Evolutionary conservation across 1,284 basidiomycete genomes (phyloP).

Genomic region (Ceratobasidium sp.): DNA sequence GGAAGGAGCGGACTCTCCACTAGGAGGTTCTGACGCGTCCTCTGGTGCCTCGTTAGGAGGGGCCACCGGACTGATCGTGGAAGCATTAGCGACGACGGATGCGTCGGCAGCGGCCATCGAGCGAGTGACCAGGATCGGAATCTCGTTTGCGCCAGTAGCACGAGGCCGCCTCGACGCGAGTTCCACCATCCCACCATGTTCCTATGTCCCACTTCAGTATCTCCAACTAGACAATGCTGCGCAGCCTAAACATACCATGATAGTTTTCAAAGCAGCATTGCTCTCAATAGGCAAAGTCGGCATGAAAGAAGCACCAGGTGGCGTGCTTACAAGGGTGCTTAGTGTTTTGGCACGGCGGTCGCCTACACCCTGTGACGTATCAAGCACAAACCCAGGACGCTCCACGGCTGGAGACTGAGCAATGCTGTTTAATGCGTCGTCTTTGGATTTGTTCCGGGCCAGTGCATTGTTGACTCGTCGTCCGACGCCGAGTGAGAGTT

Average conservation of each 20-base stretch:
- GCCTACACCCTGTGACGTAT: constrained; percentile 19
- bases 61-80: neutral
- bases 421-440: constrained; percentile 33
- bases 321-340: constrained; percentile 29
- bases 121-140: constrained; percentile 36
- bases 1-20: neutral
- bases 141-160: constrained; percentile 12
- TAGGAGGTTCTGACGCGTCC: neutral
- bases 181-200: constrained; percentile 46
- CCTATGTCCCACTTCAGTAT: constrained; percentile 2
- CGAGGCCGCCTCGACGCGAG: constrained; percentile 31
- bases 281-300: constrained; percentile 42
- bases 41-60: neutral
- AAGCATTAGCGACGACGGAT: constrained; percentile 13
- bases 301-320: constrained; percentile 12
- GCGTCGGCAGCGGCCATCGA: constrained; percentile 19
- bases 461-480: constrained; percentile 31
- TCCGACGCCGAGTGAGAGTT: constrained; percentile 66
- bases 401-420: constrained; percentile 12
- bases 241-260: constrained; percentile 18
- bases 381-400: constrained; percentile 30
- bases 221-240: neutral
- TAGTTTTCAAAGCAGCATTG: constrained; percentile 33
- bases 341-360: constrained; percentile 19
- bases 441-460: constrained; percentile 41